Evolutionary conservation across 2,329 filamentous ascomycete genomes (phyloP).

Genomic region (Zelopaecilomyces penicillatus): DNA sequence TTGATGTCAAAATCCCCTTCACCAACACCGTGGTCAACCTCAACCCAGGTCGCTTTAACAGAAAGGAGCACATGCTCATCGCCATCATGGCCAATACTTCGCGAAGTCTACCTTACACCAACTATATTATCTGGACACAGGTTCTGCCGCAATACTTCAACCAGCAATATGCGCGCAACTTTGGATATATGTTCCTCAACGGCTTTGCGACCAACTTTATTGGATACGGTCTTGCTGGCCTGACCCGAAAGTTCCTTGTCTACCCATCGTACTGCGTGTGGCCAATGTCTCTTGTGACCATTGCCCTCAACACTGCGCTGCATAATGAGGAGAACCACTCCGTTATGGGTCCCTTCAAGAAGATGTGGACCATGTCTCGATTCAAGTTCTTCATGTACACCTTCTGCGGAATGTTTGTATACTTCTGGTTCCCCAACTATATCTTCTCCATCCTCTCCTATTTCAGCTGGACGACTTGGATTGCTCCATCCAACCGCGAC

Average conservation of each 20-base stretch:
- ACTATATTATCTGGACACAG: slow-evolving; percentile 13
- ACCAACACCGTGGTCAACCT: slow-evolving; percentile 19
- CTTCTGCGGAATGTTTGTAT: slow-evolving; percentile 29
- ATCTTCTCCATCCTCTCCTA: slow-evolving; percentile 34
- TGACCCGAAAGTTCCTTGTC: slow-evolving; percentile 26
- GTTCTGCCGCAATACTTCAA: neutral
- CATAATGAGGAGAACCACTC: slow-evolving; percentile 31
- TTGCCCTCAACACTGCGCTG: slow-evolving; percentile 26
- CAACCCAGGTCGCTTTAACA: slow-evolving; percentile 43
- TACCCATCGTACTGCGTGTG: slow-evolving; percentile 26
- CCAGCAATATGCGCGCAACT: slow-evolving; percentile 13
- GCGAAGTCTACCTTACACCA: slow-evolving; percentile 11
- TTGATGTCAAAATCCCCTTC: slow-evolving; percentile 1
- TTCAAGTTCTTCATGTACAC: slow-evolving; percentile 34
- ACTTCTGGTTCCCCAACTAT: slow-evolving; percentile 41
- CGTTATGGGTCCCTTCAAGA: slow-evolving; percentile 24
- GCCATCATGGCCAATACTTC: slow-evolving; percentile 48
- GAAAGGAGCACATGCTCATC: slow-evolving; percentile 47
- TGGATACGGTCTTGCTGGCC: slow-evolving; percentile 24
- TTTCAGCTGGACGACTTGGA: slow-evolving; percentile 45
- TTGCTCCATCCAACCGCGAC: slow-evolving; percentile 35
- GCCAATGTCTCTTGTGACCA: slow-evolving; percentile 24
- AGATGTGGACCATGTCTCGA: slow-evolving; percentile 35
- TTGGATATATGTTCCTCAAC: slow-evolving; percentile 2
- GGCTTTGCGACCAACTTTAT: slow-evolving; percentile 19